These are phyloP conservation scores for Agaricus subrufescens DNA, from an alignment of 768 basidiomycete species.

Conservation along the genomic window DNA sequence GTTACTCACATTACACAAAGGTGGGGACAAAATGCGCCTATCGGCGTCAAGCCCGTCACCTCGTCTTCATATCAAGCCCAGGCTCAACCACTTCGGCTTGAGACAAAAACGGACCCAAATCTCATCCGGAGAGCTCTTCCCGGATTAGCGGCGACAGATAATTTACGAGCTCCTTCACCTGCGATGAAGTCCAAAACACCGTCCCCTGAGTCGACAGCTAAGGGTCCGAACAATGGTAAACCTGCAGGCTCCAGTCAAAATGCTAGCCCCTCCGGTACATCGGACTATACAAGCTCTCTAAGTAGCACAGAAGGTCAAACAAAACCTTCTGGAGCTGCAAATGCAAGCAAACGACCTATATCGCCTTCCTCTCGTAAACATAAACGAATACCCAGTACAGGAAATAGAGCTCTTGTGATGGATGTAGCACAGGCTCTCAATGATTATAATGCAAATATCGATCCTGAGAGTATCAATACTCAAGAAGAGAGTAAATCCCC, in stretches of 20 bases:
- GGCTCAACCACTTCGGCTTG: not conserved
- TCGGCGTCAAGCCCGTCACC: conserved; percentile 22
- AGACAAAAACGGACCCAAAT: conserved; percentile 1
- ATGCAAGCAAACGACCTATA: conserved; percentile 18
- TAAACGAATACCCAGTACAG: conserved; percentile 61
- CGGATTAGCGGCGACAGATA: conserved; percentile 23
- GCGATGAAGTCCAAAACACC: not conserved
- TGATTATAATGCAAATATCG: conserved; percentile 17
- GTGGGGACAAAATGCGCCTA: conserved; percentile 27
- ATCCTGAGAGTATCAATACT: not conserved
- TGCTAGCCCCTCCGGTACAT: not conserved
- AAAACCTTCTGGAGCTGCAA: conserved; percentile 6
- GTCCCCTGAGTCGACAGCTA: conserved; percentile 7
- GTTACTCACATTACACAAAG: conserved; percentile 21
- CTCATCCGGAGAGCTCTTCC: conserved; percentile 34
- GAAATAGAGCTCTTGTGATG: conserved; percentile 71
- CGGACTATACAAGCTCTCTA: not conserved
- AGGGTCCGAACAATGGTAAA: not conserved
- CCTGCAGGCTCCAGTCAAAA: not conserved
- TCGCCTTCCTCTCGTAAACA: conserved; percentile 36
- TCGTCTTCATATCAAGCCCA: not conserved
- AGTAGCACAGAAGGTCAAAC: conserved; percentile 1
- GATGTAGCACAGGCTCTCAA: conserved; percentile 65
- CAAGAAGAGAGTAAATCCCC: conserved; percentile 8
- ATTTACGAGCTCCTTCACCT: not conserved